Evolutionary conservation across 2,329 filamentous ascomycete genomes (phyloP).

Genomic region (Xylariaceae sp.): DNA sequence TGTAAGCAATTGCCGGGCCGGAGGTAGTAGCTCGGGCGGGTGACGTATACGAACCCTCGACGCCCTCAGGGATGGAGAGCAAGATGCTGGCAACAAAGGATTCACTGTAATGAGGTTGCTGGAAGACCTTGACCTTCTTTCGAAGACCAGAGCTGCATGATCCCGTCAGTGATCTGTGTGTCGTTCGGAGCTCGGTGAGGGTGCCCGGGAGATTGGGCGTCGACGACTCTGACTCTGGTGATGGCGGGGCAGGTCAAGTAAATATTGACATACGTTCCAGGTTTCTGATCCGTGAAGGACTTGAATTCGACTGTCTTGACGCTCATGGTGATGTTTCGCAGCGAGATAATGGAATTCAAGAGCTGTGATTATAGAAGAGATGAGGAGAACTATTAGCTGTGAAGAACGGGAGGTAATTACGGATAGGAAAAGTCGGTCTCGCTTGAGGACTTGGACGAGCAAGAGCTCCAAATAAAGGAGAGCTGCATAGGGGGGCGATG

Average conservation of each 20-base stretch:
- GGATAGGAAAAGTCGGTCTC: background rate
- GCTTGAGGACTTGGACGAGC: slow-evolving; percentile 6
- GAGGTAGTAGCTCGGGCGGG: background rate
- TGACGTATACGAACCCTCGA: slow-evolving; percentile 53
- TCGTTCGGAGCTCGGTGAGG: background rate
- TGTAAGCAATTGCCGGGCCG: slow-evolving; percentile 7
- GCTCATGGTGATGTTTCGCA: slow-evolving; percentile 52
- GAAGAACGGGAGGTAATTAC: slow-evolving; percentile 12
- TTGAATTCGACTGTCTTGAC: slow-evolving; percentile 74
- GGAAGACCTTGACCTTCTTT: slow-evolving; percentile 98
- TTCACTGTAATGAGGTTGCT: slow-evolving; percentile 92
- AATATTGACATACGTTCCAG: slow-evolving; percentile 78
- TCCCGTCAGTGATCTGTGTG: slow-evolving; percentile 16
- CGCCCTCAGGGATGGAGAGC: slow-evolving; percentile 93
- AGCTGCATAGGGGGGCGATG: slow-evolving; percentile 10
- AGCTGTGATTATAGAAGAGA: background rate
- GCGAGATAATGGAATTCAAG: slow-evolving; percentile 1
- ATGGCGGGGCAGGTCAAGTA: slow-evolving; percentile 34
- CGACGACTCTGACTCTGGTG: slow-evolving; percentile 10
- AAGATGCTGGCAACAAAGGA: slow-evolving; percentile 92
- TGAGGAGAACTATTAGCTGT: slow-evolving; percentile 1
- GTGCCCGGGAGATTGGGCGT: slow-evolving; percentile 1
- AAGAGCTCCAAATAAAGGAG: slow-evolving; percentile 19
- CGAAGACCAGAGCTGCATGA: slow-evolving; percentile 81
- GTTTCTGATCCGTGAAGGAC: slow-evolving; percentile 94